Evolutionary conservation across 495 filamentous ascomycete genomes (phyloP), one percentile per base, ranked within the genome.

Genomic region (Entonaema liquescens): DNA sequence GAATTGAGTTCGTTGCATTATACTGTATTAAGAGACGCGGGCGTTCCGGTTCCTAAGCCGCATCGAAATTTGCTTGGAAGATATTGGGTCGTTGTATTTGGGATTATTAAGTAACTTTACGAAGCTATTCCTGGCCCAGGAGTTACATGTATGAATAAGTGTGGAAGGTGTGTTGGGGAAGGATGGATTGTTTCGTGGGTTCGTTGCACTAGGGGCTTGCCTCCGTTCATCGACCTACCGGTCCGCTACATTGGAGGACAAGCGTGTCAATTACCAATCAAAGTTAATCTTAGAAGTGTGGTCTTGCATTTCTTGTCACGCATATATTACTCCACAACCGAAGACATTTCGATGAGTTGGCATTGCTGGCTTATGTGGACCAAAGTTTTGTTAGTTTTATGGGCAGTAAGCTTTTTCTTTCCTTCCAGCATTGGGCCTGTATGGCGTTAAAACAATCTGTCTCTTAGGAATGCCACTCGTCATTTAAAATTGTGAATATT

Each of bases 21-120:
- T 55, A 59, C 64, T 57, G 56, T 65, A 62, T 53, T 58, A 58
- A 68, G 66, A 65, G 66, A 68, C 49, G 54, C 54, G 40, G 64
- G 70, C 70, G 60, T 66, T 66, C 53, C 61, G 65, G 65, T 36
- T 68, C 50, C 21, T 42, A 54, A 56, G 28, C 57, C 49, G 31
- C 9, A 49, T 52, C 47, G 59, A 42, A 17, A 7, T 61, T 59
- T 38, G 38, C 49, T 60, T 53, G 42, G 62, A 62, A 26, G 49
- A 65, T 38, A 62, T 50, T 60, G 49, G 52, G 25, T 28, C 57
- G 35, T 55, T 56, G 61, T 17, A 73, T 65, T 59, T 58, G 49
- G 23, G 21, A 53, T 42, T 33, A 25, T 26, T 1, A 35, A 57
- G 23, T 17, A 47, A 36, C 21, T 50, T 21, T 29, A 55, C 56